Evolutionary conservation across 768 basidiomycete genomes (phyloP), one percentile per base, ranked within the genome.

Genomic region (Mrakia gelida): DNA sequence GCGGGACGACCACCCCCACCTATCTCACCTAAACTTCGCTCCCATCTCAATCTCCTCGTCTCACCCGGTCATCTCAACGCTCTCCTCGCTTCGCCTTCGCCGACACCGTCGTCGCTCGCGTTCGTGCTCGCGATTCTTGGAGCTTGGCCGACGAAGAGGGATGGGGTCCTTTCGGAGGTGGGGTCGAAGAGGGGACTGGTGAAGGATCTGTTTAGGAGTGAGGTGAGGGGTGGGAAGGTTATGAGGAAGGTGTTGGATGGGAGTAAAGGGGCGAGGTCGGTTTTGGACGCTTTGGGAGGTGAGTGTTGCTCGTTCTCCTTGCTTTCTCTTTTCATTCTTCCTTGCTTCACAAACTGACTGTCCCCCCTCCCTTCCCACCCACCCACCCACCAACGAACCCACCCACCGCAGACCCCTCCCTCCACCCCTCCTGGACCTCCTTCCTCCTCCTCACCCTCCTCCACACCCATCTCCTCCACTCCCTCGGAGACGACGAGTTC

Each of bases 401-500:
- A 70, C 79, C n/a, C 6, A 11, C 59, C 16, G 5, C 59, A 88
- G 90, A 90, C 78, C 83, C 87, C 0, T 82, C 85, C 1, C 85
- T 88, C 74, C 85, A 85, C 0, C 34, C 83, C 0, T 83, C 86
- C 15, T 94, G 92, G 89, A 87, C 90, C 0, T 87, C 92, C 3
- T 84, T 98, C 0, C 85, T 98, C 11, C 88, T 97, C 75, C 88
- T 95, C 11, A 87, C 89, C 1, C 91, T 95, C 72, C 84, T 97
- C 16, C 96, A 97, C 84, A 88, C 90, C 2, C 92, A 95, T 78
- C 89, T 90, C 0, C 88, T 98, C 45, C 86, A 94, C 45, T 94
- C 94, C 0, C 92, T 98, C 88, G 93, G 93, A 0, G 97, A 99
- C 81, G 96, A 98, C 84, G 97, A 98, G 83, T 98, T 98, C 86